A percentile compares a stretch with the other conserved stretches of the same genome.
These are phyloP conservation scores for Cladosporium sp. DNA, from an alignment of 2,329 filamentous ascomycete genomes.

Conservation along the genomic window DNA sequence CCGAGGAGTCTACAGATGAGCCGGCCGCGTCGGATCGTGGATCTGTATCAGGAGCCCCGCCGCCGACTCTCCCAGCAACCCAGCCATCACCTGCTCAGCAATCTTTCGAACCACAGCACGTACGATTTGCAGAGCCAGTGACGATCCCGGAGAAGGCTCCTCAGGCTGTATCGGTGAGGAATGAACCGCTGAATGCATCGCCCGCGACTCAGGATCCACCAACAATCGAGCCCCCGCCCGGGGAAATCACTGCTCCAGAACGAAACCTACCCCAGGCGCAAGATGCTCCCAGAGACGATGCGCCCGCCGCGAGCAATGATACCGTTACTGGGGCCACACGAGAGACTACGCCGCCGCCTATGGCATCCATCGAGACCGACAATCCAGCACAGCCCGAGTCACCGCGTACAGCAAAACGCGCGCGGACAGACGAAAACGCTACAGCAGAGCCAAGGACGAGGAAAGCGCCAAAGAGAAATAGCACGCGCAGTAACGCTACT, in stretches of 20 bases:
- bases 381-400: background rate
- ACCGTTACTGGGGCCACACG: background rate
- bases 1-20: conserved; percentile 7
- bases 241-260: background rate
- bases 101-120: conserved; percentile 10
- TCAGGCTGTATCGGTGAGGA: background rate
- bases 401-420: conserved; percentile 1
- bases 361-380: background rate
- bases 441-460: background rate
- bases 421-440: background rate
- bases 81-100: conserved; percentile 9
- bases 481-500: conserved; percentile 14
- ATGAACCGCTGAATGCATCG: background rate
- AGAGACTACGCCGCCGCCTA: background rate
- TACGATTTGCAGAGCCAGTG: conserved; percentile 12
- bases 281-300: background rate
- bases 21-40: conserved; percentile 17
- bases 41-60: conserved; percentile 11
- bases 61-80: conserved; percentile 15
- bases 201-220: background rate
- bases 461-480: conserved; percentile 10
- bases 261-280: too few relatives aligned
- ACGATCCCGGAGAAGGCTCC: background rate
- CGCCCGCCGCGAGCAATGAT: background rate
- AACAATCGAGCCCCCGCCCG: background rate